Evolutionary conservation across 1,139 yeast genomes (phyloP).

Genomic region (Tardiomyces depauwii): DNA sequence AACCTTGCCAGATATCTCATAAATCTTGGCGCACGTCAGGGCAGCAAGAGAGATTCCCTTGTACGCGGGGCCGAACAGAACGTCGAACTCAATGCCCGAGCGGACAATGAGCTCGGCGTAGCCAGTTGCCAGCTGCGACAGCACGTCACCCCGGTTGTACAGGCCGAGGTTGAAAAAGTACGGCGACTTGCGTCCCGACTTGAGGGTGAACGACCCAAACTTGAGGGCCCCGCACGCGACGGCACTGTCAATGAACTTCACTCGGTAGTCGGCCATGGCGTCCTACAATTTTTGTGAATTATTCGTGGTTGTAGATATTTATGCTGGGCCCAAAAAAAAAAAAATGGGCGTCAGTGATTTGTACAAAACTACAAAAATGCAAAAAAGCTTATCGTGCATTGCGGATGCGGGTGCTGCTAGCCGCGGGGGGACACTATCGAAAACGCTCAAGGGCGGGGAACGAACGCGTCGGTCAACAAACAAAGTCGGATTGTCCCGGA

Average conservation of each 20-base stretch:
- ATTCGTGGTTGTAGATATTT: too few species aligned
- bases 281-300: not conserved
- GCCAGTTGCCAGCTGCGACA: constrained; percentile 72
- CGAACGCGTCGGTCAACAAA: too few species aligned
- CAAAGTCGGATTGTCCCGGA: too few species aligned
- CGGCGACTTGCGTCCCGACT: constrained; percentile 91
- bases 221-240: constrained; percentile 69
- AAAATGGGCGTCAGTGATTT: too few species aligned
- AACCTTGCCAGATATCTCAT: constrained; percentile 48
- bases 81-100: constrained; percentile 74
- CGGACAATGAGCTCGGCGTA: constrained; percentile 82
- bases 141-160: constrained; percentile 68
- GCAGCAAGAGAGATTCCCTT: constrained; percentile 97
- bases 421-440: too few species aligned
- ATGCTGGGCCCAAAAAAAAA: too few species aligned
- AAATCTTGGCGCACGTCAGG: constrained; percentile 79
- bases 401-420: too few species aligned
- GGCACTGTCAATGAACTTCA: constrained; percentile 59
- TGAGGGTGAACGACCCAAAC: constrained; percentile 81
- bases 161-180: constrained; percentile 92
- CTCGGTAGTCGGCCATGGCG: not conserved
- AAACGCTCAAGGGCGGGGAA: too few species aligned
- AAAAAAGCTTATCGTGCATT: too few species aligned
- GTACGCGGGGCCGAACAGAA: constrained; percentile 94
- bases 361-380: too few species aligned